These are phyloP conservation scores for Eucalyptus cloeziana DNA, from an alignment of 345 rosid genomes.

Conservation along the genomic window DNA sequence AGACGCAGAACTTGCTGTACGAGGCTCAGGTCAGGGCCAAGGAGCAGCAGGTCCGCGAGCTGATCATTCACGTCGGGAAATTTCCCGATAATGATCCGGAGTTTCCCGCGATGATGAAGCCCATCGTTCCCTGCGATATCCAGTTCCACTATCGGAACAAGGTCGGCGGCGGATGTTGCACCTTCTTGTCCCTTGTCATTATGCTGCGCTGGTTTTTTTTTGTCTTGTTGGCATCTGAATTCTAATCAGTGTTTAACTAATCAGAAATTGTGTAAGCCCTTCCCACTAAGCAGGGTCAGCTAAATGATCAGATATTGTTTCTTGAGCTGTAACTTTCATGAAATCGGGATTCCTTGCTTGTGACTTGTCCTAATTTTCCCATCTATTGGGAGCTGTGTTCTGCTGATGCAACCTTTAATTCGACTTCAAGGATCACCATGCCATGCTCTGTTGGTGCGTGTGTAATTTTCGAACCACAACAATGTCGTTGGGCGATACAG, in stretches of 20 bases:
- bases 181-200: background rate
- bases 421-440: background rate
- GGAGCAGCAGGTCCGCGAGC: constrained; percentile 69
- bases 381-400: background rate
- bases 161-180: constrained; percentile 20
- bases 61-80: constrained; percentile 60
- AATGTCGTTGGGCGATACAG: background rate
- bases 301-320: background rate
- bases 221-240: background rate
- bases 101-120: constrained; percentile 39
- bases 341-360: background rate
- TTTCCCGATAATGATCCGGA: constrained; percentile 36
- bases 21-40: constrained; percentile 85
- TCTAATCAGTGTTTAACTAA: background rate
- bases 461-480: background rate
- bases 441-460: background rate
- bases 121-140: constrained; percentile 71
- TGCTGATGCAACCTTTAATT: background rate
- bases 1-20: constrained; percentile 67
- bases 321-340: background rate
- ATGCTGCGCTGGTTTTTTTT: background rate
- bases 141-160: constrained; percentile 86
- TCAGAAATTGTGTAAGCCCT: background rate
- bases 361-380: background rate
- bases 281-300: background rate